phyloP scores from a whole-genome alignment of 768 basidiomycete genomes.

The Neoboletus magnificus region DNA sequence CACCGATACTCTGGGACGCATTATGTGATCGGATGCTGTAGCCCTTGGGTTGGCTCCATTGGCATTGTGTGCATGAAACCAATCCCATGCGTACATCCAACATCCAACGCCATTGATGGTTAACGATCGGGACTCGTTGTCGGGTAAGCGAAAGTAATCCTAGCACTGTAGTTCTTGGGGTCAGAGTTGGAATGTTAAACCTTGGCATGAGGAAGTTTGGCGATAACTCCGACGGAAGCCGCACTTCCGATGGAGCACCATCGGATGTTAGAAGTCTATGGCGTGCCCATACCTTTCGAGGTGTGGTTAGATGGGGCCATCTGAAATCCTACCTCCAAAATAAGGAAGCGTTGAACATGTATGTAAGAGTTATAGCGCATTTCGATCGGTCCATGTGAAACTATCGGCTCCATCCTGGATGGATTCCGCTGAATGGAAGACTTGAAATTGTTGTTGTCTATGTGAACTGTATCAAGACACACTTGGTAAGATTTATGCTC shows the following conservation, averaged over 20 bases:
- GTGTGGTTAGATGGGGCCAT: background rate
- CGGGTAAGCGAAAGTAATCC: background rate
- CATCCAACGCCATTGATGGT: background rate
- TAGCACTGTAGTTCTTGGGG: too few relatives aligned
- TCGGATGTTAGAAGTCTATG: background rate
- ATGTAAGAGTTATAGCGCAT: background rate
- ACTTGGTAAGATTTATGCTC: background rate
- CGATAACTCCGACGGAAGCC: too few relatives aligned
- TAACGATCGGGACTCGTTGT: background rate
- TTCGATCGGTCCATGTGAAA: background rate
- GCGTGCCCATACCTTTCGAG: background rate
- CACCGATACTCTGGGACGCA: background rate
- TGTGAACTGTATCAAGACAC: background rate
- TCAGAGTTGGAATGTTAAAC: too few relatives aligned
- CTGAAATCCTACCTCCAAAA: background rate
- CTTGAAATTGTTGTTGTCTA: background rate
- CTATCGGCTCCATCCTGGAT: background rate
- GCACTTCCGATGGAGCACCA: too few relatives aligned
- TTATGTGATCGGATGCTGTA: background rate
- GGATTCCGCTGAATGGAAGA: background rate
- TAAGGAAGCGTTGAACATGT: too few relatives aligned
- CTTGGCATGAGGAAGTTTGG: too few relatives aligned
- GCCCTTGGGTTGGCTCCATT: background rate
- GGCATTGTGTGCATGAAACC: background rate
- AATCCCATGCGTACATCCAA: background rate